Base-by-base conservation (phyloP, 805 yeast genomes). In the Metschnikowia peoriensis region DNA sequence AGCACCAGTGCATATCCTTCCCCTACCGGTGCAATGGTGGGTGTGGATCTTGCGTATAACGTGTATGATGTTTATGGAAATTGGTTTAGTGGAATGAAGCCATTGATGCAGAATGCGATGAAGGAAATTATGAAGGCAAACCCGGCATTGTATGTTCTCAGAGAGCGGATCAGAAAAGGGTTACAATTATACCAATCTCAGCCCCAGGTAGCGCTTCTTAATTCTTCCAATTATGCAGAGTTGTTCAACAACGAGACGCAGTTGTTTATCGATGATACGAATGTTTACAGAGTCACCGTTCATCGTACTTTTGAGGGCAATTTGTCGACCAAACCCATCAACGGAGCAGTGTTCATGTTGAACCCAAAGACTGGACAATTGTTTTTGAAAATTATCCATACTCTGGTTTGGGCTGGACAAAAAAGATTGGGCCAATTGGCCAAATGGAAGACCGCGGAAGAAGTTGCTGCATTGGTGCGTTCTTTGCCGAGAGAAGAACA, bases 391-490 rank as follows among this genome's bases (percentile, higher is more conserved):
- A 82, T 94, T 50, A 89, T 94, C 53, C 98, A 93, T 63, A 89
- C 96, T 0, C 88, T 96, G 6, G 96, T 90, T 1, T 94, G 97
- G 96, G 86, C 96, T 4, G 99, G 99, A 16, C 98, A 94, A 68
- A 92, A 90, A 63, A 86, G 97, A 61, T 77, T 93, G 54, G 86
- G 94, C 29, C 97, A 94, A 65, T 72, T 94, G 58, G 92, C 98
- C 1, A 94, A 94, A 66, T 94, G 99, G 99, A 94, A 93, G 67
- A 85, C 98, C 1, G 98, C 99, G 0, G 99, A 94, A 70, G 98
- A 93, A 68, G 96, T 90, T 22, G 93, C 97, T 14, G 96, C 96
- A 0, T 73, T 94, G 57, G 80, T 94, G 16, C 78, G 97, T 41
- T 89, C 97, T 0, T 71, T 94, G 49, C 97, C 97, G 0, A 78